Evolutionary conservation across 2,329 filamentous ascomycete species (phyloP).

Genomic region (Cladosporium sphaerospermum): DNA sequence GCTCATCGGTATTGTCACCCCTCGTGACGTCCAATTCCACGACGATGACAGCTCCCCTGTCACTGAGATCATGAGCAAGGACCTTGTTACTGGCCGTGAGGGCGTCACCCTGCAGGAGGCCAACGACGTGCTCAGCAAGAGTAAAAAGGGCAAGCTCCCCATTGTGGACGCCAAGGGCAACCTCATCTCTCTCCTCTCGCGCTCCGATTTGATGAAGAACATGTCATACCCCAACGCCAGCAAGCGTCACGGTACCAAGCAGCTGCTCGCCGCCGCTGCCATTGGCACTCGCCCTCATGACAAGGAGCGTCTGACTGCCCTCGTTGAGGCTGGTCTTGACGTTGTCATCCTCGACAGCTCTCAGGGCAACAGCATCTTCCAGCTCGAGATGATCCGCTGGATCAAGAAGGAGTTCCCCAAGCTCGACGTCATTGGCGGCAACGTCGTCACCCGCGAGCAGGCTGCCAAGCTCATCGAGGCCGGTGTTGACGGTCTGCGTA

Average conservation of each 20-base stretch:
- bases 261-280: slow-evolving; percentile 89
- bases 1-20: slow-evolving; percentile 94
- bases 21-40: slow-evolving; percentile 97
- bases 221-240: slow-evolving; percentile 93
- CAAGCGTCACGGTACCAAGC: slow-evolving; percentile 94
- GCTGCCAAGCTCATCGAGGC: slow-evolving; percentile 86
- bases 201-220: slow-evolving; percentile 98
- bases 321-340: slow-evolving; percentile 91
- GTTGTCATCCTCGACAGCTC: slow-evolving; percentile 93
- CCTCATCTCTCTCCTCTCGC: slow-evolving; percentile 75
- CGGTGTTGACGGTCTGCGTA: slow-evolving; percentile 91
- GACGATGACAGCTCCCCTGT: slow-evolving; percentile 65
- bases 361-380: slow-evolving; percentile 97
- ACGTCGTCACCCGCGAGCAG: slow-evolving; percentile 96
- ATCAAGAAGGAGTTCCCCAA: slow-evolving; percentile 79
- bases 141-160: slow-evolving; percentile 76
- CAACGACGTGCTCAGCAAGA: slow-evolving; percentile 86
- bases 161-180: slow-evolving; percentile 45
- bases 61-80: slow-evolving; percentile 88
- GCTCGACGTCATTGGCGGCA: slow-evolving; percentile 94
- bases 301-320: slow-evolving; percentile 74
- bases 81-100: slow-evolving; percentile 78
- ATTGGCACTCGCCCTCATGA: slow-evolving; percentile 94
- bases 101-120: slow-evolving; percentile 82
- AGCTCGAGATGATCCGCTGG: slow-evolving; percentile 97